These are phyloP conservation scores for Penicillium sp. DNA, from an alignment of 2,329 filamentous ascomycete genomes.

Conservation along the genomic window DNA sequence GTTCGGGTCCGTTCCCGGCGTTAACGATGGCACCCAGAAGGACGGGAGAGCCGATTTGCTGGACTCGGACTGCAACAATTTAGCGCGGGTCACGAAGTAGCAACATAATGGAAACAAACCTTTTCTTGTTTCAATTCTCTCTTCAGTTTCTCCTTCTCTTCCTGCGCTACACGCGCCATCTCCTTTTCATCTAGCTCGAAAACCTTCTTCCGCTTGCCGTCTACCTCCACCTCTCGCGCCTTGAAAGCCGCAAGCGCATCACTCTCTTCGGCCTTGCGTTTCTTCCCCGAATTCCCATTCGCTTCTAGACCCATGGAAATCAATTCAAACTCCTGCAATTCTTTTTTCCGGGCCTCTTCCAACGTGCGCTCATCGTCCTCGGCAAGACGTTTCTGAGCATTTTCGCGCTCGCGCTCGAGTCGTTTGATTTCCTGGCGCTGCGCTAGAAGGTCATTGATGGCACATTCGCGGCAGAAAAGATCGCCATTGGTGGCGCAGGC, in stretches of 20 bases:
- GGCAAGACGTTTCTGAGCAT: conserved; percentile 55
- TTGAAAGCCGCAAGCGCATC: conserved; percentile 25
- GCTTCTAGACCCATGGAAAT: conserved; percentile 63
- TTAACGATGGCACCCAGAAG: conserved; percentile 88
- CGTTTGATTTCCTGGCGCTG: conserved; percentile 90
- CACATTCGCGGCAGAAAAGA: conserved; percentile 93
- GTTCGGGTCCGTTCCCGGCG: conserved; percentile 56
- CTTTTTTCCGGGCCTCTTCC: conserved; percentile 63
- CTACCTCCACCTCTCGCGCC: conserved; percentile 42
- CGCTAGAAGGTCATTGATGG: conserved; percentile 79
- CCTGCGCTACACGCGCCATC: conserved; percentile 60
- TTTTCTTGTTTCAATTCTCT: conserved; percentile 68
- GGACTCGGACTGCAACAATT: conserved; percentile 41
- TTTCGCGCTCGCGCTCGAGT: conserved; percentile 60
- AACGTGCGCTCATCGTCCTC: conserved; percentile 58
- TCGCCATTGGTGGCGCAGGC: conserved; percentile 72
- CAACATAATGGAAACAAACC: too few relatives aligned
- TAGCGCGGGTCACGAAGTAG: conserved; percentile 4
- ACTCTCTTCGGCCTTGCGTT: conserved; percentile 27
- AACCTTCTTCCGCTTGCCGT: conserved; percentile 62
- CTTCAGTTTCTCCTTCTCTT: conserved; percentile 65
- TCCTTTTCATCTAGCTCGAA: conserved; percentile 75
- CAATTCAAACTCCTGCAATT: conserved; percentile 75
- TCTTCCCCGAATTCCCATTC: conserved; percentile 14
- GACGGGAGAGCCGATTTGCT: conserved; percentile 67